These are phyloP conservation scores for Nemania abortiva DNA, from an alignment of 2,329 filamentous ascomycete genomes.

Conservation along the genomic window DNA sequence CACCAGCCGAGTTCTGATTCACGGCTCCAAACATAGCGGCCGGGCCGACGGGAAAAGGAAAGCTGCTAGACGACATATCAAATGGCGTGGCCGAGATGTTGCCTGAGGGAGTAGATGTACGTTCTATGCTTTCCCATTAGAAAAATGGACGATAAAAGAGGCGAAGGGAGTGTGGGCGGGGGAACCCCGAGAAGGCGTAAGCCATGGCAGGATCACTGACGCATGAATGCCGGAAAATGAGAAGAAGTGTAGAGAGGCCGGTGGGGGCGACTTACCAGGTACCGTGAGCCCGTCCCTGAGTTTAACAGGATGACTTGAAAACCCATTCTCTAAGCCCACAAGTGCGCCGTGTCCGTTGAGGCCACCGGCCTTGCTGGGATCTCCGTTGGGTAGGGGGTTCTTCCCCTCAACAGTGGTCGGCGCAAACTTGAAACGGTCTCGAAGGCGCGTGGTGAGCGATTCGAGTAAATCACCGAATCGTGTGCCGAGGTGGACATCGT, in stretches of 20 bases:
- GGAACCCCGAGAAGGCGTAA: neutral
- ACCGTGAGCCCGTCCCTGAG: constrained; percentile 47
- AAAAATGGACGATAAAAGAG: neutral
- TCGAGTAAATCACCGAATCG: constrained; percentile 87
- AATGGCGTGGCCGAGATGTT: constrained; percentile 74
- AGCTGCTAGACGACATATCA: constrained; percentile 66
- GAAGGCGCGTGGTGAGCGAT: constrained; percentile 78
- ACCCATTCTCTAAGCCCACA: constrained; percentile 47
- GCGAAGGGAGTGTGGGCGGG: neutral
- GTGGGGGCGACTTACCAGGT: constrained; percentile 45
- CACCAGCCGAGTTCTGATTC: constrained; percentile 57
- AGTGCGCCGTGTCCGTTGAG: constrained; percentile 49
- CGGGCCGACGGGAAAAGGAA: constrained; percentile 64
- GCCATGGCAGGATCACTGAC: neutral
- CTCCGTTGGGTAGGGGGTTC: constrained; percentile 55
- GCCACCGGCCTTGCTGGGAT: constrained; percentile 44
- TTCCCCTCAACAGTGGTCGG: constrained; percentile 61
- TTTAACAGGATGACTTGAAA: constrained; percentile 44
- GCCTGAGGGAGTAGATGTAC: constrained; percentile 58
- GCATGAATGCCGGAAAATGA: neutral
- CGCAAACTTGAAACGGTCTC: constrained; percentile 78
- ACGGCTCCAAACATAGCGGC: constrained; percentile 63
- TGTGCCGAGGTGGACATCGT: constrained; percentile 87
- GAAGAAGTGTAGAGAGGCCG: neutral
- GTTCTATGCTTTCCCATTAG: constrained; percentile 49